These are phyloP conservation scores for Backusella mclennaniae DNA, from an alignment of 192 early-diverging fungal genomes.

Conservation along the genomic window DNA sequence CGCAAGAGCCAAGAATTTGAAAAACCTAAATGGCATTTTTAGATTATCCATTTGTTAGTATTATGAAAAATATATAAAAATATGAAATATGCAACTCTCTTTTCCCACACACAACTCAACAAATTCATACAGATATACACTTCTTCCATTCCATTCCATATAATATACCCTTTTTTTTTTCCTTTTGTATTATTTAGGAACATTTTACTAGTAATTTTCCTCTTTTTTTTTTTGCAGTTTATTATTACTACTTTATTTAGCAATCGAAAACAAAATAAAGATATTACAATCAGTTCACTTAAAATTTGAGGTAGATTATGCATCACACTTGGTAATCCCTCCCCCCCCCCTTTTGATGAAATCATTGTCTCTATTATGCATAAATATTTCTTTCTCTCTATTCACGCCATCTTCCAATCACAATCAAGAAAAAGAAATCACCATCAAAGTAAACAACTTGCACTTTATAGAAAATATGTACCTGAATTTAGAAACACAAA, in stretches of 20 bases:
- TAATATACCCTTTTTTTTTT: background rate
- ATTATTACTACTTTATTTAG: background rate
- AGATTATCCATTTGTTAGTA: background rate
- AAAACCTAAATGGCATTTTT: conserved; percentile 17
- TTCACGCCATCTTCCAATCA: background rate
- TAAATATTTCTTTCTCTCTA: background rate
- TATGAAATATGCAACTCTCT: background rate
- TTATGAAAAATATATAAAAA: conserved; percentile 1
- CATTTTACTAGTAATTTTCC: background rate
- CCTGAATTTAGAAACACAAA: background rate
- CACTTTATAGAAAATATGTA: background rate
- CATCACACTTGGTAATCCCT: no score
- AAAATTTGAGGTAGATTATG: background rate
- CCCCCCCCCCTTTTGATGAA: background rate
- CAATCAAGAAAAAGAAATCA: background rate
- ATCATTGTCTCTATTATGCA: background rate
- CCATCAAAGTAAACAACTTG: no score
- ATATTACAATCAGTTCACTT: background rate
- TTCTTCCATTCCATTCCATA: background rate
- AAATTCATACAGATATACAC: background rate
- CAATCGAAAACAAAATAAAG: background rate
- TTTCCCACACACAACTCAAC: background rate
- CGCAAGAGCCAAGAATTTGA: conserved; percentile 2
- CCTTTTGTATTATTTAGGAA: conserved; percentile 1
- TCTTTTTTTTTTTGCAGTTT: background rate